Base-by-base conservation (phyloP, 805 yeast genomes). In the Ogataea nonfermentans region DNA sequence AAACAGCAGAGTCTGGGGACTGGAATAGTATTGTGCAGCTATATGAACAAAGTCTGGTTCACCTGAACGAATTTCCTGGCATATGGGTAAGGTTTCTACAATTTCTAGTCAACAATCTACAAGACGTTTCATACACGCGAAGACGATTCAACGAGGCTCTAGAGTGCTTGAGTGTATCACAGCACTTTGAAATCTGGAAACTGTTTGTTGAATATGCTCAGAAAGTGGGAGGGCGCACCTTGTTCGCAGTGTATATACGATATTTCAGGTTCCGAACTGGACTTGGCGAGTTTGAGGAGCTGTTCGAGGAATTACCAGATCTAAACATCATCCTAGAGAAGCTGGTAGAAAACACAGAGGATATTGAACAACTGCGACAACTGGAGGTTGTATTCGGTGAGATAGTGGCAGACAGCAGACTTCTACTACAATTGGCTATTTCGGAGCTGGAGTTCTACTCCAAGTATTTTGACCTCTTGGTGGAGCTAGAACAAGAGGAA, bases 101-200 rank as follows among this genome's bases (percentile, higher is more conserved):
- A 9, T 76, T 74, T 48, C 48, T 79, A 24, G 34, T 63, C 13
- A 41, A 51, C 6, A 31, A 35, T 25, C 36, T 55, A 16, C 54
- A 49, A 2, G 59, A 69, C 37, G 54, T 74, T 0, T 59, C 72
- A 0, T 42, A 53, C 25, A 67, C 71, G 10, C 59, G 81, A 29
- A 53, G 55, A 4, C 59, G 61, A 3, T 79, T 81, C 52, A 74
- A 81, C 50, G 50, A 56, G 20, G 73, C 82, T 0, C 57, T 84
- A 7, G 63, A 66, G 37, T 46, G 62, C 4, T 50, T 83, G 9
- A 77, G 84, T 0, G 37, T 70, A 5, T 55, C 74, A 0, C 79
- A 76, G 41, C 88, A 81, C 56, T 70, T 70, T 4, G 47, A 65
- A 20, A 70, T 83, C 23, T 75, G 93, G 75, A 62, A 68, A 1